phyloP scores from a whole-genome alignment of 352 stramenopile genomes.

The Pythium pyrilobum region DNA sequence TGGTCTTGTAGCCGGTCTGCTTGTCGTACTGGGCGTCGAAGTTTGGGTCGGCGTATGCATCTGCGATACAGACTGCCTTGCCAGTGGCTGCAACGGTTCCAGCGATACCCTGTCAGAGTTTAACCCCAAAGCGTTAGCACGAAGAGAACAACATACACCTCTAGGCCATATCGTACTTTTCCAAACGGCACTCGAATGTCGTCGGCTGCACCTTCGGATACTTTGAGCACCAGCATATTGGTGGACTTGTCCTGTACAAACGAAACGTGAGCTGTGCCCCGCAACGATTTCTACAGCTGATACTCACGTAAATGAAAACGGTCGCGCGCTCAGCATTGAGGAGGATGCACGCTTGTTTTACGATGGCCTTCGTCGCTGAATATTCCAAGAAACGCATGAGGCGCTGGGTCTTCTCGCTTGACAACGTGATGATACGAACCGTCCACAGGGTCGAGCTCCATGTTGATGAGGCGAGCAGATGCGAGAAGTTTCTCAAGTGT shows the following conservation, averaged over 20 bases:
- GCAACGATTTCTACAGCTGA: too few relatives aligned
- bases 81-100: conserved; percentile 80
- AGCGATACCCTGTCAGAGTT: conserved; percentile 65
- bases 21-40: conserved; percentile 92
- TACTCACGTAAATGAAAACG: conserved; percentile 80
- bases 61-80: conserved; percentile 84
- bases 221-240: conserved; percentile 80
- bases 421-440: conserved; percentile 22
- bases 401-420: neutral
- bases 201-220: conserved; percentile 80
- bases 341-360: conserved; percentile 83
- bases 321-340: conserved; percentile 88
- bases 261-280: neutral
- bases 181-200: conserved; percentile 83
- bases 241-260: conserved; percentile 55
- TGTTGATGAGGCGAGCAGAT: conserved; percentile 74
- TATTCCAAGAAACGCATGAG: neutral
- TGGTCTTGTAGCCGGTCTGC: conserved; percentile 89
- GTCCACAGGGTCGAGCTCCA: conserved; percentile 68
- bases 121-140: neutral
- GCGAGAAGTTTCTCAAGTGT: conserved; percentile 77
- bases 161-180: conserved; percentile 29
- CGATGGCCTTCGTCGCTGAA: conserved; percentile 78
- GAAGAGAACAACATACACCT: neutral
- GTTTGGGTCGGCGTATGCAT: conserved; percentile 91